Evolutionary conservation across 805 yeast genomes (phyloP).

Genomic region (Candida vartiovaarae): DNA sequence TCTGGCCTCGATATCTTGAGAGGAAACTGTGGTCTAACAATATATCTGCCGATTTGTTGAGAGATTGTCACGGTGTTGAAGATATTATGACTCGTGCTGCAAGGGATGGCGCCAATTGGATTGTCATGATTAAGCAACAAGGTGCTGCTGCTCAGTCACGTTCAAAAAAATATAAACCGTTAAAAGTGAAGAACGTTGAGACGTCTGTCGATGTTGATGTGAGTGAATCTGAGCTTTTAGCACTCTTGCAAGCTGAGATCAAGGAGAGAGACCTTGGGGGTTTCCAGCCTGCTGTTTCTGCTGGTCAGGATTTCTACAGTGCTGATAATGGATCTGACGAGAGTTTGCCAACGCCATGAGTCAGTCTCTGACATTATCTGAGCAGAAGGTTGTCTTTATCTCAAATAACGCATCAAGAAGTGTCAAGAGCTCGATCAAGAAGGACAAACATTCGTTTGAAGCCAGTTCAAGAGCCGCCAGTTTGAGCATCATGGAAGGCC

Average conservation of each 20-base stretch:
- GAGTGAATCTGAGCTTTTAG: slow-evolving; percentile 57
- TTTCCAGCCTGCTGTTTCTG: slow-evolving; percentile 4
- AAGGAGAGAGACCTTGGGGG: slow-evolving; percentile 3
- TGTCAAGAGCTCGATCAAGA: slow-evolving; percentile 63
- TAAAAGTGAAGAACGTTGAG: slow-evolving; percentile 60
- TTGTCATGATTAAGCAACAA: slow-evolving; percentile 72
- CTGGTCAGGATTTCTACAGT: slow-evolving; percentile 17
- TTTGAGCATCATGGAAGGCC: slow-evolving; percentile 40
- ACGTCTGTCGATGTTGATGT: slow-evolving; percentile 64
- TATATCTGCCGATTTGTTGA: slow-evolving; percentile 70
- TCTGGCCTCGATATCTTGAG: slow-evolving; percentile 59
- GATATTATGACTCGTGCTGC: slow-evolving; percentile 60
- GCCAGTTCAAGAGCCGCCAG: slow-evolving; percentile 64
- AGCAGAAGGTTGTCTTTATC: slow-evolving; percentile 58
- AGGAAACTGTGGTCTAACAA: slow-evolving; percentile 66
- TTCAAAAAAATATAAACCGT: slow-evolving; percentile 62
- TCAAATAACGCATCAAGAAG: slow-evolving; percentile 80
- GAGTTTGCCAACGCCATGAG: slow-evolving; percentile 18
- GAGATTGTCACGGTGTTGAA: slow-evolving; percentile 44
- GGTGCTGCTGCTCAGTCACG: slow-evolving; percentile 17
- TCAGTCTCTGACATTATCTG: slow-evolving; percentile 24
- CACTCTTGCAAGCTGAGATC: slow-evolving; percentile 30
- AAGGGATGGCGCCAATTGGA: slow-evolving; percentile 66
- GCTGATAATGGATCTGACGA: slow-evolving; percentile 19
- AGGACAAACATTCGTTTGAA: slow-evolving; percentile 71